phyloP scores from a whole-genome alignment of 2,329 filamentous ascomycete genomes.

The Paecilomyces sp. region DNA sequence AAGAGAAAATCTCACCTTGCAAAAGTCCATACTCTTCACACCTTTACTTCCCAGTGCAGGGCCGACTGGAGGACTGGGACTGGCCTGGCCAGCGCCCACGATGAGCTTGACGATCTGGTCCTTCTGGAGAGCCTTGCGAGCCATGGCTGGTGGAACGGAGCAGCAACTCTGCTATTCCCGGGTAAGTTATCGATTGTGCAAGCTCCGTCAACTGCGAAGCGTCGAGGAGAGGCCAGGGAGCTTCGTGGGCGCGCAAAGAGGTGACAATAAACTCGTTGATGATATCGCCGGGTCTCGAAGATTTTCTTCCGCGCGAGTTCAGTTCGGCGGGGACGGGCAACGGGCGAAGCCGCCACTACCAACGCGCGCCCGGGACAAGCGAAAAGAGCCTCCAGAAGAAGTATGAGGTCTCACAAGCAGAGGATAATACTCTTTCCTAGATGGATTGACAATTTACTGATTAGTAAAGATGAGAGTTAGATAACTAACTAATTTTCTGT shows the following conservation, averaged over 20 bases:
- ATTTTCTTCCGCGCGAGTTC: neutral
- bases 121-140: conserved; percentile 43
- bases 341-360: neutral
- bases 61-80: conserved; percentile 90
- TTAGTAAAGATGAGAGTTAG: neutral
- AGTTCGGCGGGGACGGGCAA: neutral
- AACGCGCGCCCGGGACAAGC: neutral
- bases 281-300: neutral
- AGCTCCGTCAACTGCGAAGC: neutral
- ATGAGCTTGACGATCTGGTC: conserved; percentile 93
- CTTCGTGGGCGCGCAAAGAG: neutral
- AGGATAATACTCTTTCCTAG: neutral
- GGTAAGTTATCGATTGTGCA: neutral
- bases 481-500: too few relatives aligned
- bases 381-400: neutral
- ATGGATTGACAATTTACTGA: neutral
- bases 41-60: conserved; percentile 94
- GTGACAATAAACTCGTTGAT: neutral
- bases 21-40: conserved; percentile 99
- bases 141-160: conserved; percentile 34
- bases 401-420: neutral
- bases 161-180: neutral
- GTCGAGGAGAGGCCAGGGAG: neutral
- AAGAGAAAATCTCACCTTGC: conserved; percentile 60
- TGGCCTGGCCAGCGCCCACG: conserved; percentile 91